Evolutionary conservation across 2,329 filamentous ascomycete species (phyloP), one percentile per base, ranked within the genome.

Genomic region (Chrysoporthe austroafricana): DNA sequence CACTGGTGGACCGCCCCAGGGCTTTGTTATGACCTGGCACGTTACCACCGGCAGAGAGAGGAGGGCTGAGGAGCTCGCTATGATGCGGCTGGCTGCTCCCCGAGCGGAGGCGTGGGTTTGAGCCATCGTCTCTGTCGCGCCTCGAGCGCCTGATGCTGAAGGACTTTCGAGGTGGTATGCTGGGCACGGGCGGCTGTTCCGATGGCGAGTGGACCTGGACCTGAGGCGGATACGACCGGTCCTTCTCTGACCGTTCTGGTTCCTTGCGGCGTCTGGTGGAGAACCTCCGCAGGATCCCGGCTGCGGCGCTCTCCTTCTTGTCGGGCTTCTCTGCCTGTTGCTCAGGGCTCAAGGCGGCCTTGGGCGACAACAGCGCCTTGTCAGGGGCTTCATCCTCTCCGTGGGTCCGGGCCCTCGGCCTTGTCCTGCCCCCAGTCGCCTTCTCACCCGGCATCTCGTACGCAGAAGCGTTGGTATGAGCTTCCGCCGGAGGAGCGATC

Each of bases 361-460:
- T 70, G 44, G 68, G 68, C n/a, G 68, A 66, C 59, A 70, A 32
- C 2, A 70, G 66, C 34, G 62, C 48, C 66, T 68, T 85, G 61
- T 97, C 92, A 0, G 90, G 86, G 13, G 93, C 86, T 67, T 99
- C 96, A 70, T 98, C 95, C 78, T 98, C 96, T 18, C 95, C 96
- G 75, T 98, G 95, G 0, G 96, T 98, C 71, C 96, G 87, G 46
- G 96, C 94, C 61, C 96, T 87, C 8, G 94, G 93, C 62, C 96
- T 86, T 44, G 92, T 90, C 69, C 95, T 86, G 57, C 93, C 92
- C 56, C 94, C 93, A 0, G 92, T 96, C 13, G 92, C 90, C 75
- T 90, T 94, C 79, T 97, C 94, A 21, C 94, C 94, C 0, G 93
- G 89, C 85, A 97, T 91, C 77, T 97, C 94, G 75, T 96, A 97